These are phyloP conservation scores for Chamaecrista fasciculata DNA, from an alignment of 306 rosid genomes.

Conservation along the genomic window DNA sequence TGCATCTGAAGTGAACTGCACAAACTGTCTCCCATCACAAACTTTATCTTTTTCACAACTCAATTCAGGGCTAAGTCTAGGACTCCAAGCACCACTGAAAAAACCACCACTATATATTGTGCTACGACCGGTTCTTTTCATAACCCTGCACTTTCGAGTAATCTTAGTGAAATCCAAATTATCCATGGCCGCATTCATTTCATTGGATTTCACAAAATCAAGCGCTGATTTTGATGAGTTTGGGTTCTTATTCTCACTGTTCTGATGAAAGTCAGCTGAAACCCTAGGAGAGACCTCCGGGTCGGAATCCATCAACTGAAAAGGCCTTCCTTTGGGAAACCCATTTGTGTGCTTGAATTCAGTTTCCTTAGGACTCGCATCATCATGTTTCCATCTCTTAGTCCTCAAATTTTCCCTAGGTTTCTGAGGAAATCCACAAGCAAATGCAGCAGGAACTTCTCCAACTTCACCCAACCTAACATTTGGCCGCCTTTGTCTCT, in stretches of 20 bases:
- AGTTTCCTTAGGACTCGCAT: constrained; percentile 1
- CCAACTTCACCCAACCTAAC: constrained; percentile 49
- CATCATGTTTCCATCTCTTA: constrained; percentile 32
- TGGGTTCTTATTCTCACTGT: constrained; percentile 42
- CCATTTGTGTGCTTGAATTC: constrained; percentile 18
- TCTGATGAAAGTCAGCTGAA: constrained; percentile 36
- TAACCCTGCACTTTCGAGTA: constrained; percentile 39
- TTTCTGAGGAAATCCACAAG: constrained; percentile 35
- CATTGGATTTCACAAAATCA: constrained; percentile 15
- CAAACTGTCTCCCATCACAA: background rate
- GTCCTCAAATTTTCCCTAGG: constrained; percentile 22
- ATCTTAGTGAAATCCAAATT: constrained; percentile 29
- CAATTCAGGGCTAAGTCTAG: background rate
- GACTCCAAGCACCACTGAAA: background rate
- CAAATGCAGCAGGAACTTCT: constrained; percentile 43
- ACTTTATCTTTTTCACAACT: background rate
- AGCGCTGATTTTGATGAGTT: constrained; percentile 27
- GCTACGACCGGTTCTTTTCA: constrained; percentile 36
- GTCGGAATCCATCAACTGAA: constrained; percentile 19
- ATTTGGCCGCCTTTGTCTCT: constrained; percentile 51
- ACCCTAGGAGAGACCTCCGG: constrained; percentile 29
- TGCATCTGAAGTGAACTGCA: background rate
- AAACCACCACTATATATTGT: background rate
- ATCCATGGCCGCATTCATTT: background rate
- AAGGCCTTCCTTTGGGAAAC: constrained; percentile 17